These are phyloP conservation scores for Digitaria exilis DNA, from an alignment of 202 grass and related monocot genomes.

Conservation along the genomic window DNA sequence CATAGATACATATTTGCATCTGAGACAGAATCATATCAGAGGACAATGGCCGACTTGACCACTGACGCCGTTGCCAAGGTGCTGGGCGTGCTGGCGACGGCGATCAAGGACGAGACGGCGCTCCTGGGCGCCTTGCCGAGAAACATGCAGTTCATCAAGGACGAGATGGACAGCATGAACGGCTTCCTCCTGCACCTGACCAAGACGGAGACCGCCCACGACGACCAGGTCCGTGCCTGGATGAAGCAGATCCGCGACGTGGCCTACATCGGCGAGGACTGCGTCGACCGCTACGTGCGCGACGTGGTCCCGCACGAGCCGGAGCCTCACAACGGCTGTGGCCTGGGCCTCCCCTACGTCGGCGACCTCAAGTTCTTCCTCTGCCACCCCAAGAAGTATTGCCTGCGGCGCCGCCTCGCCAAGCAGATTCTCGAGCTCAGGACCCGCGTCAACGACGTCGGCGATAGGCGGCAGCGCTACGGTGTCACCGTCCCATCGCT, in stretches of 20 bases:
- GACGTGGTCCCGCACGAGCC: neutral
- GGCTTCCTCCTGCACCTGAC: neutral
- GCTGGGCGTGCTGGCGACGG: neutral
- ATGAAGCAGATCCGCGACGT: neutral
- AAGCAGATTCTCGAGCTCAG: neutral
- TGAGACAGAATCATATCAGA: too few species aligned
- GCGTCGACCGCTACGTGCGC: neutral
- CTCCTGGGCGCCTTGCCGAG: neutral
- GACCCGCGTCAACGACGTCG: neutral
- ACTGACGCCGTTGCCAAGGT: neutral
- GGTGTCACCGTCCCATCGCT: neutral
- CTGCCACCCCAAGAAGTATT: neutral
- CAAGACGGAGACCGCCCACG: neutral
- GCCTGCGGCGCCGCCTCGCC: neutral
- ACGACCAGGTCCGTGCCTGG: slow-evolving; percentile 5
- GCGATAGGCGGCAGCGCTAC: neutral
- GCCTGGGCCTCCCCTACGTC: too few species aligned
- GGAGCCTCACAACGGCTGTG: too few species aligned
- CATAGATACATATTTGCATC: too few species aligned
- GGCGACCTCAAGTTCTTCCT: neutral
- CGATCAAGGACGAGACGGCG: neutral
- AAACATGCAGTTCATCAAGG: neutral
- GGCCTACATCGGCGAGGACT: neutral
- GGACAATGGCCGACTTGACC: neutral
- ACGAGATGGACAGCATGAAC: slow-evolving; percentile 16